phyloP scores from a whole-genome alignment of 495 filamentous ascomycete genomes.

The Hyaloscypha hepaticicola region DNA sequence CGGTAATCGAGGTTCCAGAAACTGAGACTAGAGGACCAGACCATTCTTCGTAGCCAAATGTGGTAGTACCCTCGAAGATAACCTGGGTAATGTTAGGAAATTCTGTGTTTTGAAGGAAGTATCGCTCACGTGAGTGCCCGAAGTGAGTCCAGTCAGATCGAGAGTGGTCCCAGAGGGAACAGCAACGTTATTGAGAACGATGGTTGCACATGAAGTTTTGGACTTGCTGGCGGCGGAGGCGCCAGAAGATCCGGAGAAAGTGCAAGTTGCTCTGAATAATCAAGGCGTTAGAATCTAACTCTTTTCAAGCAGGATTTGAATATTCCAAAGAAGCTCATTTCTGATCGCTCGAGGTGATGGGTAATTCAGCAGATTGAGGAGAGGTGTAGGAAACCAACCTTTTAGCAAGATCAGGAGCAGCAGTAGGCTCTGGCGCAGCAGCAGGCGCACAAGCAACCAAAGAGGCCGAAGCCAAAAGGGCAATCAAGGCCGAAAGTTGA shows the following conservation, averaged over 20 bases:
- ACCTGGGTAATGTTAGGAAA: conserved; percentile 31
- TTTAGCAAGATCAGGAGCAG: conserved; percentile 19
- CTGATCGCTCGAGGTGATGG: too few species aligned
- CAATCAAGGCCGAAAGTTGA: conserved; percentile 14
- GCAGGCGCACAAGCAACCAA: conserved; percentile 22
- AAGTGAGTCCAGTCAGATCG: conserved; percentile 43
- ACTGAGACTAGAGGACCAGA: conserved; percentile 49
- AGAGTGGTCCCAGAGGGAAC: conserved; percentile 50
- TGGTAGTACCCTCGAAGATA: conserved; percentile 51
- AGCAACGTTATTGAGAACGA: conserved; percentile 42
- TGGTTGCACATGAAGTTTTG: conserved; percentile 45
- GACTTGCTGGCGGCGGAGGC: conserved; percentile 39
- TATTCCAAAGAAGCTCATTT: too few species aligned
- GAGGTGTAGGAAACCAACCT: background rate
- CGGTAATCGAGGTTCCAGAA: conserved; percentile 45
- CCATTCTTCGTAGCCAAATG: conserved; percentile 52
- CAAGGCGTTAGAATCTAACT: background rate
- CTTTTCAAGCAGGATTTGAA: too few species aligned
- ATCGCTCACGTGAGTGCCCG: conserved; percentile 44
- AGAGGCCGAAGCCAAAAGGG: conserved; percentile 19
- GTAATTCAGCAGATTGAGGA: background rate
- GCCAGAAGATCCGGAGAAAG: conserved; percentile 41
- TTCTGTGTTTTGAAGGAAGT: background rate
- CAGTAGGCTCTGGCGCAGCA: conserved; percentile 14
- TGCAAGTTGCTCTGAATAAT: conserved; percentile 33